Evolutionary conservation across 2,329 filamentous ascomycete genomes (phyloP).

Genomic region (Colletotrichum tofieldiae): DNA sequence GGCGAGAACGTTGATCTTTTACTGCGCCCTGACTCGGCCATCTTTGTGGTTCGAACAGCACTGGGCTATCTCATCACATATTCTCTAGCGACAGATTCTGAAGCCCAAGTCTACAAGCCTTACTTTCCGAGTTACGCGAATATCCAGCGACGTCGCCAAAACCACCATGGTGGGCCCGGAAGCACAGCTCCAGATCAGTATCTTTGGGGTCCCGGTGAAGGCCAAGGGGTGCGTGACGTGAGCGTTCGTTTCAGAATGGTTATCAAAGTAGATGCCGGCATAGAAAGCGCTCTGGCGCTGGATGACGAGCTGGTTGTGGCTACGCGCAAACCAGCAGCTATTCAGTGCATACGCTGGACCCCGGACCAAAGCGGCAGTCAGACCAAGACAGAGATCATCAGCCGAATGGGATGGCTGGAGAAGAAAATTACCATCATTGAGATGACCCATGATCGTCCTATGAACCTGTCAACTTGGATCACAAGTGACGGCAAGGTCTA

Average conservation of each 20-base stretch:
- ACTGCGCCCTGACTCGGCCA: conserved; percentile 91
- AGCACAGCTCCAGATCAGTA: conserved; percentile 73
- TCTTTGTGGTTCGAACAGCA: conserved; percentile 90
- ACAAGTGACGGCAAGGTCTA: conserved; percentile 90
- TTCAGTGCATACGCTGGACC: conserved; percentile 97
- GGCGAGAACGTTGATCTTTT: conserved; percentile 88
- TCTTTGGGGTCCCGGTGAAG: conserved; percentile 84
- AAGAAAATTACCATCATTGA: conserved; percentile 83
- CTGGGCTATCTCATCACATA: conserved; percentile 95
- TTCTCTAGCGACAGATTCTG: conserved; percentile 87
- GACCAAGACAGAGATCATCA: conserved; percentile 91
- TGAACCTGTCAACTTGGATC: conserved; percentile 96
- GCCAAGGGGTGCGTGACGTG: conserved; percentile 85
- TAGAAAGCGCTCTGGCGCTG: conserved; percentile 87
- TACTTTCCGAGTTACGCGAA: conserved; percentile 80
- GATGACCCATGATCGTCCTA: conserved; percentile 95
- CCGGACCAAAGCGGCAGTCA: conserved; percentile 86
- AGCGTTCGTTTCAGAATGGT: conserved; percentile 96
- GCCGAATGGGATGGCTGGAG: conserved; percentile 87
- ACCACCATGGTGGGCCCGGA: conserved; percentile 71
- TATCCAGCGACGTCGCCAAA: conserved; percentile 74
- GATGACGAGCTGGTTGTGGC: conserved; percentile 95
- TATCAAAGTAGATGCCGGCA: conserved; percentile 97
- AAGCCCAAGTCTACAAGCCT: conserved; percentile 87
- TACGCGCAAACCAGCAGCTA: conserved; percentile 91